These are phyloP conservation scores for Delitschia confertaspora DNA, from an alignment of 495 filamentous ascomycete genomes.

Conservation along the genomic window DNA sequence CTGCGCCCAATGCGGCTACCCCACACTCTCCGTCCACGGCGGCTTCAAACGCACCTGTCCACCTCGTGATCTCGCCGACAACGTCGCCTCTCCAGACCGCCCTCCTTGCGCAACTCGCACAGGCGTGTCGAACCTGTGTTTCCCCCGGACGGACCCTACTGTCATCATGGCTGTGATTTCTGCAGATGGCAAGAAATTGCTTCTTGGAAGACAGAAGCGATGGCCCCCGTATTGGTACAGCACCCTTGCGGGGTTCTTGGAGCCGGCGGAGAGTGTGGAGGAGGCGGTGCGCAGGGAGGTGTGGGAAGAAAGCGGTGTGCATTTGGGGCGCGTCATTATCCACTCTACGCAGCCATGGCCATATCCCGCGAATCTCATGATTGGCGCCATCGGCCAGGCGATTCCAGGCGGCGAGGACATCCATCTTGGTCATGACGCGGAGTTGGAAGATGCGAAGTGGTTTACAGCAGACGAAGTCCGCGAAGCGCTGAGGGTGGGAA, in stretches of 20 bases:
- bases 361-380: slow-evolving; percentile 87
- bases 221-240: slow-evolving; percentile 82
- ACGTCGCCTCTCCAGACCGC: slow-evolving; percentile 35
- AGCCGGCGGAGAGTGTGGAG: slow-evolving; percentile 89
- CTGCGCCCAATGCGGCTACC: slow-evolving; percentile 78
- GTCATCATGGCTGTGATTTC: slow-evolving; percentile 90
- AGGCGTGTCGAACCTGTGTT: slow-evolving; percentile 71
- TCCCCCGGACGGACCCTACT: slow-evolving; percentile 91
- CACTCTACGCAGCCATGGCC: slow-evolving; percentile 92
- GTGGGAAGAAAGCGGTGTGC: slow-evolving; percentile 89
- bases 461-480: slow-evolving; percentile 56
- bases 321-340: slow-evolving; percentile 76
- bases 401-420: slow-evolving; percentile 67
- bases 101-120: slow-evolving; percentile 66
- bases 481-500: slow-evolving; percentile 37
- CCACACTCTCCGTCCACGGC: slow-evolving; percentile 75
- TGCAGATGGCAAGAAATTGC: slow-evolving; percentile 58
- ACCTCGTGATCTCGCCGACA: slow-evolving; percentile 63
- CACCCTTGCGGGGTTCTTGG: slow-evolving; percentile 88
- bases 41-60: slow-evolving; percentile 90
- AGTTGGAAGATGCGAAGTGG: slow-evolving; percentile 87
- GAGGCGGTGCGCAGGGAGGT: slow-evolving; percentile 92
- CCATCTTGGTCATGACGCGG: slow-evolving; percentile 75
- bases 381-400: slow-evolving; percentile 85
- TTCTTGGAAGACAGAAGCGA: slow-evolving; percentile 76